Conservation (phyloP, 345 rosid species). For the Populus simonii region DNA sequence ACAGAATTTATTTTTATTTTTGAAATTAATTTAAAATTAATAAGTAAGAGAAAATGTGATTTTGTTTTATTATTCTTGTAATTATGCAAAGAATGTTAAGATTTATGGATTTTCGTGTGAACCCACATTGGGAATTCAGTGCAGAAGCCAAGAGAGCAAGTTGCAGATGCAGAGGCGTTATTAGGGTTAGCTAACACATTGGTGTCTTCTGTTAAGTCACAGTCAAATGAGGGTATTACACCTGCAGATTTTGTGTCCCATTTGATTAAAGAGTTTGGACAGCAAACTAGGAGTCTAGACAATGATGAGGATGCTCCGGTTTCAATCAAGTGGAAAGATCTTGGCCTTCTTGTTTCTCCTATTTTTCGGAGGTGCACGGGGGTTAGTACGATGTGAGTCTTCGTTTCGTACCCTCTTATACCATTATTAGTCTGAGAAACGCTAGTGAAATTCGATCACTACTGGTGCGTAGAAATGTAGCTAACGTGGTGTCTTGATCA, state of each 20-base stretch:
- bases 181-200: constrained; percentile 63
- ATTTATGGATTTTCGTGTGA: background rate
- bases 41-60: background rate
- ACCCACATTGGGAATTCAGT: constrained; percentile 37
- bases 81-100: background rate
- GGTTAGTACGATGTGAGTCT: constrained; percentile 75
- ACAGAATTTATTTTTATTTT: background rate
- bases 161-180: constrained; percentile 91
- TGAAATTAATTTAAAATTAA: background rate
- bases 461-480: too few species aligned
- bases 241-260: constrained; percentile 57
- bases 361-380: constrained; percentile 48
- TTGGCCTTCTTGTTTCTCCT: constrained; percentile 61
- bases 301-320: constrained; percentile 27
- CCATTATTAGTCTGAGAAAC: too few species aligned
- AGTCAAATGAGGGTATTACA: constrained; percentile 55
- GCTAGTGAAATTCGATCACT: too few species aligned
- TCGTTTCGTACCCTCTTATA: background rate
- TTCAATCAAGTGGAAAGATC: constrained; percentile 64
- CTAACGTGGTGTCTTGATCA: too few species aligned
- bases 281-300: constrained; percentile 24
- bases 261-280: constrained; percentile 52
- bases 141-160: constrained; percentile 82
- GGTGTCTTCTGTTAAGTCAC: constrained; percentile 68
- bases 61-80: too few species aligned